phyloP scores from a whole-genome alignment of 75 land plant genomes.

The Pseudotsuga menziesii region DNA sequence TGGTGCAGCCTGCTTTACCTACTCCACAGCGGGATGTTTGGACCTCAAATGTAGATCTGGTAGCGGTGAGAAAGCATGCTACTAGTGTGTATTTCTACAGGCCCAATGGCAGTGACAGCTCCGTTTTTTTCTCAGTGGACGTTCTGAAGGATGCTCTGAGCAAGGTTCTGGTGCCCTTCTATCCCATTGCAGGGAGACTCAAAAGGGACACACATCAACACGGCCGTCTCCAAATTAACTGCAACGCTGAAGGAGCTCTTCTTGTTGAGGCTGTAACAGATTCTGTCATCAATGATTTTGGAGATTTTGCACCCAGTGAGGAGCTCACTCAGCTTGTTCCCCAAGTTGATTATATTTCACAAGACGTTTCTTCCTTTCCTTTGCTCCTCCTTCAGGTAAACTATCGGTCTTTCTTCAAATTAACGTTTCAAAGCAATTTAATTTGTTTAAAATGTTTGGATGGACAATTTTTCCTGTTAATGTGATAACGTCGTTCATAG shows the following conservation, averaged over 20 bases:
- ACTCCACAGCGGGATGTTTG: constrained; percentile 54
- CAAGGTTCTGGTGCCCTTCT: constrained; percentile 53
- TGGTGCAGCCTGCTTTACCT: constrained; percentile 45
- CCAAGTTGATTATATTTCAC: constrained; percentile 17
- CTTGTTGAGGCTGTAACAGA: constrained; percentile 48
- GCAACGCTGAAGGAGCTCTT: constrained; percentile 52
- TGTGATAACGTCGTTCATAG: no score
- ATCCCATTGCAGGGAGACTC: constrained; percentile 58
- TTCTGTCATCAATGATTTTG: constrained; percentile 36
- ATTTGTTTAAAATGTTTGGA: no score
- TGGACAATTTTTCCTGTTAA: no score
- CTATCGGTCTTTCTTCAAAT: background rate
- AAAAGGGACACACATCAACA: constrained; percentile 14
- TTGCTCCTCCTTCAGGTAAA: constrained; percentile 55
- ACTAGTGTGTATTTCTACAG: constrained; percentile 29
- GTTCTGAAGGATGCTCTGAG: constrained; percentile 34
- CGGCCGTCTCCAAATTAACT: constrained; percentile 49
- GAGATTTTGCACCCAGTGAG: constrained; percentile 42
- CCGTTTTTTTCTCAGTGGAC: constrained; percentile 10
- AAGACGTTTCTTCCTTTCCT: constrained; percentile 41
- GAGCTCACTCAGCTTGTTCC: constrained; percentile 35
- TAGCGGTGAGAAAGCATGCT: constrained; percentile 32
- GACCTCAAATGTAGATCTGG: constrained; percentile 72
- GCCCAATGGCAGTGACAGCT: constrained; percentile 7
- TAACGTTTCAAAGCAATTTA: background rate